A percentile compares a stretch with the other conserved stretches of the same genome.
Conservation (phyloP, 129 eudicot species). For the Artemisia annua region DNA sequence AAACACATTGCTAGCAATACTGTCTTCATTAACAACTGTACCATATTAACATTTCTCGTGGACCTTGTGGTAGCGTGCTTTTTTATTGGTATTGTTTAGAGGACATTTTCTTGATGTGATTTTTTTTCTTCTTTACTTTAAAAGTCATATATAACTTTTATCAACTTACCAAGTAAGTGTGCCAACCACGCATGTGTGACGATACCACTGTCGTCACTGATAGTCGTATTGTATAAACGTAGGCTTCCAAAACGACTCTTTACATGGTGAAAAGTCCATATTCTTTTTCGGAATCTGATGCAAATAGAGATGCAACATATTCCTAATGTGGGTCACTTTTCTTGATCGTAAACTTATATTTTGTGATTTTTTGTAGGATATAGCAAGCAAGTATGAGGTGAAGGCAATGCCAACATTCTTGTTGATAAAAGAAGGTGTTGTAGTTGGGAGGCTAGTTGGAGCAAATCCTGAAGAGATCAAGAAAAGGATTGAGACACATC, state of each 20-base stretch:
- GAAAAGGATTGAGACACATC: slow-evolving; percentile 58
- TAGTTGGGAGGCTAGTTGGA: slow-evolving; percentile 63
- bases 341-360: not conserved
- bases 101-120: not conserved
- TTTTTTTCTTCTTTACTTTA: not conserved
- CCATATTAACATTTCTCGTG: not conserved
- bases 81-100: not conserved
- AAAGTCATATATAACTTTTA: not conserved
- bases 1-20: not conserved
- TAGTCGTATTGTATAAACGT: not conserved
- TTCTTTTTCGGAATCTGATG: slow-evolving; percentile 17
- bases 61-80: not conserved
- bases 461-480: slow-evolving; percentile 76
- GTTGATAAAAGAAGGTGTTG: slow-evolving; percentile 60
- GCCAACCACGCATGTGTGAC: not conserved
- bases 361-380: slow-evolving; percentile 41
- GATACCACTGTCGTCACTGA: not conserved
- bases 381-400: slow-evolving; percentile 63
- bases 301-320: slow-evolving; percentile 2
- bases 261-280: slow-evolving; percentile 18
- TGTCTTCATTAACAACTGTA: not conserved
- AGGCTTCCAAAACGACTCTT: not conserved
- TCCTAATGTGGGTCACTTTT: not conserved
- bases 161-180: not conserved
- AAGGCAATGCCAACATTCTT: slow-evolving; percentile 94